phyloP scores from a whole-genome alignment of 768 basidiomycete genomes.

The Boletus eberwhitei region DNA sequence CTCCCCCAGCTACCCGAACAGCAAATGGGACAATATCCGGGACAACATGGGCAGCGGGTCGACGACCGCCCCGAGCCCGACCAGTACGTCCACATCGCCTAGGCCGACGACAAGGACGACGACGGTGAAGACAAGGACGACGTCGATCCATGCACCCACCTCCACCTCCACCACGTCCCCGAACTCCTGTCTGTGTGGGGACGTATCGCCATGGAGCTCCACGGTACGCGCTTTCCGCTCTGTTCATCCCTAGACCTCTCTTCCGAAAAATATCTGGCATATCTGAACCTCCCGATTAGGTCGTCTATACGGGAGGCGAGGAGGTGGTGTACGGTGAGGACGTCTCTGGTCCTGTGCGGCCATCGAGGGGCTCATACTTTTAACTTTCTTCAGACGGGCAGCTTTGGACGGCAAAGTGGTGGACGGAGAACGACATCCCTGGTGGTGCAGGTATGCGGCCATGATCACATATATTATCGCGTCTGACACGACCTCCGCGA shows the following conservation, averaged over 20 bases:
- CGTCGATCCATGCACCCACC: constrained; percentile 9
- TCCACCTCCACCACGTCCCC: constrained; percentile 7
- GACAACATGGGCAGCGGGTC: constrained; percentile 52
- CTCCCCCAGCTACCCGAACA: constrained; percentile 52
- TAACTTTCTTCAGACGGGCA: constrained; percentile 32
- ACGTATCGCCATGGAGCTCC: constrained; percentile 41
- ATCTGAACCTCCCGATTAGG: not conserved
- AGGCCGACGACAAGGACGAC: not conserved
- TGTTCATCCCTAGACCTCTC: not conserved
- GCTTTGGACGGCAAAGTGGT: constrained; percentile 52
- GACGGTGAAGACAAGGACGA: not conserved
- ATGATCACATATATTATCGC: not conserved
- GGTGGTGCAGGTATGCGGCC: constrained; percentile 21
- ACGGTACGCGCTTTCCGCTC: constrained; percentile 13
- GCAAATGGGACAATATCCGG: constrained; percentile 69
- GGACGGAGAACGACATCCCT: constrained; percentile 41
- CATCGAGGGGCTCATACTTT: not conserved
- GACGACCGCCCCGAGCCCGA: constrained; percentile 18
- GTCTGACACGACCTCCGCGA: constrained; percentile 2
- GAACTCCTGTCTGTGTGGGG: constrained; percentile 37
- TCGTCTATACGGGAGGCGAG: constrained; percentile 37
- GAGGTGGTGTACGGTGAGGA: constrained; percentile 41
- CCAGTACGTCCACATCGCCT: constrained; percentile 11
- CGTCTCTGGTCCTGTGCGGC: not conserved
- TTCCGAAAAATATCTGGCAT: not conserved